Evolutionary conservation across 352 stramenopile species (phyloP), one percentile per base, ranked within the genome.

Genomic region (Plasmopara muralis): DNA sequence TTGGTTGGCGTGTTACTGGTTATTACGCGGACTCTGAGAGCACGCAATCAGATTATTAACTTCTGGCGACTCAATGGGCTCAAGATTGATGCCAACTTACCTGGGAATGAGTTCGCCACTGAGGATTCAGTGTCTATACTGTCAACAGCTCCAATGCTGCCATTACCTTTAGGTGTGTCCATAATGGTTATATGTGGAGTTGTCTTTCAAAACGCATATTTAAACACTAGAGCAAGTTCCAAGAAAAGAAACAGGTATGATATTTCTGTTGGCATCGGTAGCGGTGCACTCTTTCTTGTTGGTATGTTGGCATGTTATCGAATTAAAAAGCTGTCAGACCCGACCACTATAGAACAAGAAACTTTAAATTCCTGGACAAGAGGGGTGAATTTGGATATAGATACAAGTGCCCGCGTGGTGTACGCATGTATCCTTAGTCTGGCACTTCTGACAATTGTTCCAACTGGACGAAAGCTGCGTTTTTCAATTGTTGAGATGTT

Each of bases 41-140:
- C 66, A 43, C 81, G 85, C 37, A 93, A 90, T 56, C 85, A 94
- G 62, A 61, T 95, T 29, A 95, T 95, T 47, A 95, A 95, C 53
- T 95, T 95, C 54, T 82, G 74, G 3, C 62, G 81, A 25, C 53
- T 95, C 5, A 93, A 93, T 42, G 61, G 50, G 1, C 45, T 94
- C 16, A 4, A 59, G 30, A 60, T 85, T 7, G 67, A 89, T 20
- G 37, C 68, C 0, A 74, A 66, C 12, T 34, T 64, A 6, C 47
- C 59, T 30, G 83, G 83, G 43, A 87, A 85, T 29, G 79, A 85
- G 35, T 91, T 92, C 51, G 83, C 79, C 2, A 60, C 56, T 8
- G 81, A 94, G 29, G 73, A 94, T 43, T 91, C 80, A 4, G 63
- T 90, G 9, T 91, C 84, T 7, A 87, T 93, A 39, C 70, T 87